These are phyloP conservation scores for Solanum microdontum DNA, from an alignment of 257 asterid genomes.

Conservation along the genomic window DNA sequence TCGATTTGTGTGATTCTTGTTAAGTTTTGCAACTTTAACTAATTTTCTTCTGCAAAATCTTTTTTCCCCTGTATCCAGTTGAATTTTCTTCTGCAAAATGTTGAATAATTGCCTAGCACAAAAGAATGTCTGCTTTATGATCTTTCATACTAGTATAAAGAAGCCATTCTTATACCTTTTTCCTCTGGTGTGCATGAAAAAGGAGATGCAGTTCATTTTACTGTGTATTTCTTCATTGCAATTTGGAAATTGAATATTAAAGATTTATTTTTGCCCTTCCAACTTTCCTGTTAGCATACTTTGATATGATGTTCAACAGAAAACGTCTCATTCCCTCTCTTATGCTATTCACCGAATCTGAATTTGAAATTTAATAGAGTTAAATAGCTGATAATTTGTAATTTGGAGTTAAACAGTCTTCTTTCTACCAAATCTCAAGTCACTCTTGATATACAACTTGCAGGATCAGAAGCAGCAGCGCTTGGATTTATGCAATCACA, in stretches of 20 bases:
- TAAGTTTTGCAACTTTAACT: neutral
- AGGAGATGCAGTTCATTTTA: neutral
- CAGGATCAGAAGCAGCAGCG: constrained; percentile 4
- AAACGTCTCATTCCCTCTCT: neutral
- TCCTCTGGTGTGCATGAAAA: neutral
- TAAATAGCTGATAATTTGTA: neutral
- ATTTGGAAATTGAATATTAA: neutral
- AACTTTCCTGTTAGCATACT: neutral
- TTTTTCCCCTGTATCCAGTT: neutral
- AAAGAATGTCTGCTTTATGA: neutral
- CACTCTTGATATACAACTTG: neutral
- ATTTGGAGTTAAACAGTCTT: neutral
- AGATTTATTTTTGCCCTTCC: neutral
- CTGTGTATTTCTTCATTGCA: neutral
- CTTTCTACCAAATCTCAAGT: neutral
- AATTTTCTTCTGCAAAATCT: neutral
- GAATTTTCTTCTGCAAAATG: neutral
- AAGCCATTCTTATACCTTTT: neutral
- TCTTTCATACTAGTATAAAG: neutral
- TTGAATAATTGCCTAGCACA: neutral
- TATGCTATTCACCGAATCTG: neutral
- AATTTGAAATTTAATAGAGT: neutral
- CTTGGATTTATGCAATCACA: constrained; percentile 3
- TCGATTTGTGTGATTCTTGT: neutral
- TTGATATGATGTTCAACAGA: neutral